Evolutionary conservation across 2,329 filamentous ascomycete species (phyloP), one percentile per base, ranked within the genome.

Genomic region (Graphiopsis chlorocephala): DNA sequence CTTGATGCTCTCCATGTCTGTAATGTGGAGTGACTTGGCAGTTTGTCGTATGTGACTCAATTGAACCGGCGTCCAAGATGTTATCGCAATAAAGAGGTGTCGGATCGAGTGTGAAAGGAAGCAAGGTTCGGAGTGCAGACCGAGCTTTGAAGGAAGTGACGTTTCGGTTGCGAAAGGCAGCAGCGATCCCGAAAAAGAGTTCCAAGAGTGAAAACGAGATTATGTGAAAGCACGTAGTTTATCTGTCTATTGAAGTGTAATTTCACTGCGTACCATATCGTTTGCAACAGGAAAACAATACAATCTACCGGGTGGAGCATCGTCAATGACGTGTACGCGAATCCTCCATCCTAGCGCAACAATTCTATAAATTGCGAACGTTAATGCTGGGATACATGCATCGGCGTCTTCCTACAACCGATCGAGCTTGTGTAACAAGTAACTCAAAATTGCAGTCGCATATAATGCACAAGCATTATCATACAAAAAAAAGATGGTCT

Each of bases 1-100:
- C 76, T 80, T 88, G 70, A 91, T 80, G 38, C 86, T 84, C 66
- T 91, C 88, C 88, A 91, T 90, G n/a, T 10, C 26, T 42, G 50
- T 26, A 35, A 12, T 35, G 29, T 26, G 47, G 3, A 2, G 38
- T 45, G 7, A 12, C 1, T 12, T 45, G 38, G 1, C 6, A 23
- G 8, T 3, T 45, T 12, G 3, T 20, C 8, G 7, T 23, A 8
- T 20, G 8, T 11, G n/a, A 20, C 3, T 3, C 8, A 45, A 11
- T 10, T 5, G 12, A 14, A 31, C 6, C 8, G 8, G 17, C 50
- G 15, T 53, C n/a, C 26, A 12, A n/a, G 17, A 17, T 53, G 28
- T 31, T 53, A 28, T 53, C n/a, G 38, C 38, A 45, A 10, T 45
- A n/a, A 20, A n/a, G 38, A 17, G 10, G 38, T 10, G 38, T 45